A percentile compares a stretch with the other conserved stretches of the same genome.
Evolutionary conservation across 1,284 basidiomycete species (phyloP).

Genomic region (Pseudozyma thailandica): DNA sequence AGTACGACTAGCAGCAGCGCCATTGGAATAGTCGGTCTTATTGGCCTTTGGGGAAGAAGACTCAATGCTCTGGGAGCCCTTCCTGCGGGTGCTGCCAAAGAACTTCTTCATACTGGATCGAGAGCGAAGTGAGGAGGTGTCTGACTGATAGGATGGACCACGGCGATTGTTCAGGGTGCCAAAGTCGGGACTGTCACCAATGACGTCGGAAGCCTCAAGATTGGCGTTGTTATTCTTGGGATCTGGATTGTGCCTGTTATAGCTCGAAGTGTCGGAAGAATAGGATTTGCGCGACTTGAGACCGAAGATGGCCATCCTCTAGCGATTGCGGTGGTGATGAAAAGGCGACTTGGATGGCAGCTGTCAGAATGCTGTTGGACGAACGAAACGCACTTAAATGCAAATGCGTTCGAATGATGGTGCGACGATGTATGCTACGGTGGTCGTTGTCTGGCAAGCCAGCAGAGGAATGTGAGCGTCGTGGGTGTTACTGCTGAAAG

Average conservation of each 20-base stretch:
- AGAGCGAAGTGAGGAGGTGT: conserved; percentile 34
- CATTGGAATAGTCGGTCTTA: conserved; percentile 22
- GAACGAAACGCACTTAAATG: neutral
- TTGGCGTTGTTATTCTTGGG: conserved; percentile 6
- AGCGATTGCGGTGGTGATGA: neutral
- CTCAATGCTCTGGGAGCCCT: conserved; percentile 42
- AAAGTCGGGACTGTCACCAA: conserved; percentile 43
- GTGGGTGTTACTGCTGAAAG: too few relatives aligned
- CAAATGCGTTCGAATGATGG: neutral
- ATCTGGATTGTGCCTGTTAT: conserved; percentile 17
- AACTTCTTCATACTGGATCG: conserved; percentile 51
- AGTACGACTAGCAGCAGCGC: conserved; percentile 16
- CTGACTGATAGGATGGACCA: conserved; percentile 28
- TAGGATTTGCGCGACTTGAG: conserved; percentile 41
- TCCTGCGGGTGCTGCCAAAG: conserved; percentile 47
- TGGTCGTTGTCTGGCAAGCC: neutral
- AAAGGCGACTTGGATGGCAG: neutral
- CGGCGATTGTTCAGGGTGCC: conserved; percentile 18
- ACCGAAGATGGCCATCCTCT: conserved; percentile 43
- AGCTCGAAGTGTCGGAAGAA: conserved; percentile 26
- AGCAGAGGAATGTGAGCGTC: too few relatives aligned
- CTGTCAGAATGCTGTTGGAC: neutral
- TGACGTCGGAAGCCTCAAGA: conserved; percentile 43
- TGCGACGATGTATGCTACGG: neutral
- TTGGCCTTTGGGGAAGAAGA: conserved; percentile 12